These are phyloP conservation scores for Boletus vermiculosoides DNA, from an alignment of 768 basidiomycete species.

Conservation along the genomic window DNA sequence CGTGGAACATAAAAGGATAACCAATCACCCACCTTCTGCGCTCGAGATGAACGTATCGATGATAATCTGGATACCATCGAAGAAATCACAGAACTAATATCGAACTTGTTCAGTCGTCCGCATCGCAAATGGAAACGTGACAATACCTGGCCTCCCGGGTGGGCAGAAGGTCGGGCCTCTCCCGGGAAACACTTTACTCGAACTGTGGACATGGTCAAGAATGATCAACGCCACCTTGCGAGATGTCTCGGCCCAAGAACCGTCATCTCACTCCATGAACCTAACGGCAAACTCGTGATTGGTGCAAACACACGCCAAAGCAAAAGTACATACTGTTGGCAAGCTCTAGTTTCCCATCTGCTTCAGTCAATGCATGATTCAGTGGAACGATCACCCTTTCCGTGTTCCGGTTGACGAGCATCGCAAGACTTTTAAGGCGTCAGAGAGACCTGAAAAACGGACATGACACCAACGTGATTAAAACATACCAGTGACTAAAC, in stretches of 20 bases:
- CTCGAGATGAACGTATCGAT: constrained; percentile 89
- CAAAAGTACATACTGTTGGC: constrained; percentile 70
- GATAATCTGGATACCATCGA: constrained; percentile 84
- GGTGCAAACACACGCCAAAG: not conserved
- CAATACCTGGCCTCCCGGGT: constrained; percentile 91
- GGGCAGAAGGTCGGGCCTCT: constrained; percentile 72
- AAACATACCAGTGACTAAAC: constrained; percentile 67
- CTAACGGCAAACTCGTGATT: constrained; percentile 33
- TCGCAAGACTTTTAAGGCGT: constrained; percentile 48
- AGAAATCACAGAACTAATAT: constrained; percentile 83
- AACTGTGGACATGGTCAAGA: constrained; percentile 60
- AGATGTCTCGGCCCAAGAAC: constrained; percentile 69
- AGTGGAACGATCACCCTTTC: constrained; percentile 80
- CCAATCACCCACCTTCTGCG: constrained; percentile 63
- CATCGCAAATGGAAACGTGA: not conserved
- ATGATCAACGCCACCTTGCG: not conserved
- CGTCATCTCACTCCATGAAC: constrained; percentile 86
- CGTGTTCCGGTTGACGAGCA: constrained; percentile 86
- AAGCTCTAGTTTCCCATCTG: constrained; percentile 71
- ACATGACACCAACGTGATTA: not conserved
- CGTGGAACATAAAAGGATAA: too few relatives aligned
- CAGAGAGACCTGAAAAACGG: not conserved
- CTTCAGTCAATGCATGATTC: constrained; percentile 58
- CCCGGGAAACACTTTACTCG: constrained; percentile 90
- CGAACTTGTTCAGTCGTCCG: not conserved